These are phyloP conservation scores for Vitis amurensis DNA, from an alignment of 164 flowering plant species.

Conservation along the genomic window DNA sequence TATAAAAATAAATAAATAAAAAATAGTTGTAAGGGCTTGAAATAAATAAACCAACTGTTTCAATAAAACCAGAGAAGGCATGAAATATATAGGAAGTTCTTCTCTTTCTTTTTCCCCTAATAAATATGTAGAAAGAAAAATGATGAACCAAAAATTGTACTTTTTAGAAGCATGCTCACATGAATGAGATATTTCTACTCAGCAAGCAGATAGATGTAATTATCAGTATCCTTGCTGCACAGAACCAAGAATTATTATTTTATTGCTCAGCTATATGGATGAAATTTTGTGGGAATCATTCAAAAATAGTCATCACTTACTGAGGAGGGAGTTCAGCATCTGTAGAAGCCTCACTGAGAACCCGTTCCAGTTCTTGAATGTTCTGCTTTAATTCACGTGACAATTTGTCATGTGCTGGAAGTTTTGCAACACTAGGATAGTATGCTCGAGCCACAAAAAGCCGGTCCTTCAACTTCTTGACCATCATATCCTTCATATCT, in stretches of 20 bases:
- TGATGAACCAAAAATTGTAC: background rate
- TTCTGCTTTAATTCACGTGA: constrained; percentile 78
- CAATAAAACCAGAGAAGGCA: no score
- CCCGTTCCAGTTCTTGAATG: constrained; percentile 91
- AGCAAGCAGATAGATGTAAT: background rate
- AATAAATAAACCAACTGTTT: no score
- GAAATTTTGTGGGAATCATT: background rate
- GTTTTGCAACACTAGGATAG: constrained; percentile 90
- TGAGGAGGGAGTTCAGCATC: constrained; percentile 84
- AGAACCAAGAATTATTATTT: background rate
- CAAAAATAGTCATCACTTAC: constrained; percentile 46
- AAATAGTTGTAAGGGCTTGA: background rate
- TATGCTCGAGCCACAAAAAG: constrained; percentile 94
- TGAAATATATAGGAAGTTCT: no score
- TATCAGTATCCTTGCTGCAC: background rate
- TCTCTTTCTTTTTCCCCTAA: no score
- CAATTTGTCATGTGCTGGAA: constrained; percentile 63
- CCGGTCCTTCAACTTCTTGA: constrained; percentile 84
- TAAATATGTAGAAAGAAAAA: background rate
- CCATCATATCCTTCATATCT: constrained; percentile 70
- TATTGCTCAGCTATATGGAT: background rate
- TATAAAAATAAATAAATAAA: background rate
- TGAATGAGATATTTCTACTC: background rate
- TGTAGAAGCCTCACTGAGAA: constrained; percentile 73
- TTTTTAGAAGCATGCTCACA: background rate